Evolutionary conservation across 129 eudicot genomes (phyloP), one percentile per base, ranked within the genome.

Genomic region (Pulicaria dysenterica): DNA sequence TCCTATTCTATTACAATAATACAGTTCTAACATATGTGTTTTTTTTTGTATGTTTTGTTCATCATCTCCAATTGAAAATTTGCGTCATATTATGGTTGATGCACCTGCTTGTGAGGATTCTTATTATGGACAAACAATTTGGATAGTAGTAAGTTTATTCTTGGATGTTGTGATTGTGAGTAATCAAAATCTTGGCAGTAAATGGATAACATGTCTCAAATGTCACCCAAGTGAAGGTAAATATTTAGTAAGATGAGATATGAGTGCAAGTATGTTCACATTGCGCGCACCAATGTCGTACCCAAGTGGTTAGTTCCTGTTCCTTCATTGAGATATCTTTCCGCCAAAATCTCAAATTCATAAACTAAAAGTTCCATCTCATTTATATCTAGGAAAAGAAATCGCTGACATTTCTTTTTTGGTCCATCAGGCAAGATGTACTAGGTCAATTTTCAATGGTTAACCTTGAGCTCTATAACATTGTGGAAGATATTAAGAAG

Each of bases 391-490:
- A 31, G 5, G 14, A 58, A 67, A 7, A 36, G 67, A 64, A 50
- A 14, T 45, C 40, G 63, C 11, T 44, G 44, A 50, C 36, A 5
- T 24, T 2, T 7, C 67, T 54, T 11, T n/a, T 41, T 65, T 60
- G 41, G 50, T 80, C 37, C 51, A 49, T 58, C 85, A 90, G 98
- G 99, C 97, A 95, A 58, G 93, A 90, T 81, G 84, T 88, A 9
- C 59, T 88, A 64, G 86, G 94, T 43, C 97, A 95, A 58, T 95
- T 90, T 77, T 95, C 99, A 3, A 95, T 95, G 99, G 96, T 95
- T 19, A 90, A 95, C 85, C 89, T 95, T 43, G 99, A 90, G 84
- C 91, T 95, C 6, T 95, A 70, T 70, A 90, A 88, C 77, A 90
- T 95, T 62, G 96, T 95, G 34, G 97, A 95, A 80, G 97, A 95